Percentiles rank a stretch among this genome's conserved stretches.
These are phyloP conservation scores for Termitomyces sp. DNA, from an alignment of 768 basidiomycete species.

Conservation along the genomic window DNA sequence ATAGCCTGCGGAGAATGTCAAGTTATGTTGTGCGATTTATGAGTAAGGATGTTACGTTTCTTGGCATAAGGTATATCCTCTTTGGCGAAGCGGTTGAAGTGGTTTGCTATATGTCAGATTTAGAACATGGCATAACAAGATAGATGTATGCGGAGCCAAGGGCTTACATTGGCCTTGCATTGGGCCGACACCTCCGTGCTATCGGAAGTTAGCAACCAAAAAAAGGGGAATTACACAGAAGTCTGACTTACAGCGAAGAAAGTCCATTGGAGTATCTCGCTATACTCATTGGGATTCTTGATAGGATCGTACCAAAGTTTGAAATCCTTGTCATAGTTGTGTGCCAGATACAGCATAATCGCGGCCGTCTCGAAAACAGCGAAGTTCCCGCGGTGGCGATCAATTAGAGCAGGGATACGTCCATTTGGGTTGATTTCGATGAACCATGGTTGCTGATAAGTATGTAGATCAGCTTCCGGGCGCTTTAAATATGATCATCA, in stretches of 20 bases:
- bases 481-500: no score
- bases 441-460: conserved; percentile 57
- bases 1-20: conserved; percentile 46
- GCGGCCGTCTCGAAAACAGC: conserved; percentile 73
- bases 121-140: neutral
- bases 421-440: conserved; percentile 70
- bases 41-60: conserved; percentile 37
- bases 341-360: conserved; percentile 76
- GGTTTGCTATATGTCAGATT: conserved; percentile 40
- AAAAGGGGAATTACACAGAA: neutral
- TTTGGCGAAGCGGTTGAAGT: conserved; percentile 61
- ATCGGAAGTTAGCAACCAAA: neutral
- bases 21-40: conserved; percentile 1
- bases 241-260: conserved; percentile 60
- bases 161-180: conserved; percentile 69
- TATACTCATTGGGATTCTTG: conserved; percentile 52
- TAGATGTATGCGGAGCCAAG: neutral
- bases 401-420: conserved; percentile 62
- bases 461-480: neutral
- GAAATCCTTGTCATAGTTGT: conserved; percentile 70
- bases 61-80: conserved; percentile 67
- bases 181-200: conserved; percentile 82
- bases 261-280: conserved; percentile 79
- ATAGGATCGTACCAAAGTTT: conserved; percentile 54
- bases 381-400: conserved; percentile 57